phyloP scores from a whole-genome alignment of 2,329 filamentous ascomycete species.

The Aureobasidium melanogenum region DNA sequence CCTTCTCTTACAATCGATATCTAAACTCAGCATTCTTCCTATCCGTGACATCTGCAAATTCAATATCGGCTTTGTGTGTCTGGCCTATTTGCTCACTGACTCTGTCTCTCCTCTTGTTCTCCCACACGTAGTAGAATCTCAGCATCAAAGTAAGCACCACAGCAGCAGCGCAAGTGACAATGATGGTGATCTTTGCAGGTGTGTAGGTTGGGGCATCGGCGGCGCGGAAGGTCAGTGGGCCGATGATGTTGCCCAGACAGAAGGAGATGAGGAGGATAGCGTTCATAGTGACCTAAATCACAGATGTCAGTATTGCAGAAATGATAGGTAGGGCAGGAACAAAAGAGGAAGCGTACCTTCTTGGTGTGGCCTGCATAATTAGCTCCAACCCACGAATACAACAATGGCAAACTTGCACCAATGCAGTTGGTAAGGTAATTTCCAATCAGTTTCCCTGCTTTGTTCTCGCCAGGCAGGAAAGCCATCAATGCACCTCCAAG shows the following conservation, averaged over 20 bases:
- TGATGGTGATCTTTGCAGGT: constrained; percentile 36
- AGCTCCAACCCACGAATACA: constrained; percentile 29
- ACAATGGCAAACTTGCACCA: constrained; percentile 28
- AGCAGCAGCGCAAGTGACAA: constrained; percentile 27
- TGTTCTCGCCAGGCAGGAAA: constrained; percentile 29
- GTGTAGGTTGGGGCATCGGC: constrained; percentile 30
- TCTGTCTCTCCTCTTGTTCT: constrained; percentile 28
- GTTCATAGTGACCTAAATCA: constrained; percentile 56
- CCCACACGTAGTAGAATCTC: constrained; percentile 43
- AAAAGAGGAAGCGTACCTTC: constrained; percentile 18
- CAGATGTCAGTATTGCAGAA: neutral
- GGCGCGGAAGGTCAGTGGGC: constrained; percentile 31
- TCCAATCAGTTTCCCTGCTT: constrained; percentile 33
- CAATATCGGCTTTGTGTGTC: constrained; percentile 18
- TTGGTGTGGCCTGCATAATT: constrained; percentile 66
- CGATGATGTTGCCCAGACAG: constrained; percentile 34
- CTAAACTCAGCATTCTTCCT: constrained; percentile 23
- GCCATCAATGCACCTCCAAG: constrained; percentile 24
- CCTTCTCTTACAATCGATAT: constrained; percentile 10
- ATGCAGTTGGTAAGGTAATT: constrained; percentile 34
- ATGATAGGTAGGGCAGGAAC: neutral
- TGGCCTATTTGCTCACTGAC: constrained; percentile 18
- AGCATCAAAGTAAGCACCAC: constrained; percentile 35
- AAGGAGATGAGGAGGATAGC: constrained; percentile 39
- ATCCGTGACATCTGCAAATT: constrained; percentile 23